Evolutionary conservation across 306 rosid species (phyloP).

Genomic region (Clitoria ternatea): DNA sequence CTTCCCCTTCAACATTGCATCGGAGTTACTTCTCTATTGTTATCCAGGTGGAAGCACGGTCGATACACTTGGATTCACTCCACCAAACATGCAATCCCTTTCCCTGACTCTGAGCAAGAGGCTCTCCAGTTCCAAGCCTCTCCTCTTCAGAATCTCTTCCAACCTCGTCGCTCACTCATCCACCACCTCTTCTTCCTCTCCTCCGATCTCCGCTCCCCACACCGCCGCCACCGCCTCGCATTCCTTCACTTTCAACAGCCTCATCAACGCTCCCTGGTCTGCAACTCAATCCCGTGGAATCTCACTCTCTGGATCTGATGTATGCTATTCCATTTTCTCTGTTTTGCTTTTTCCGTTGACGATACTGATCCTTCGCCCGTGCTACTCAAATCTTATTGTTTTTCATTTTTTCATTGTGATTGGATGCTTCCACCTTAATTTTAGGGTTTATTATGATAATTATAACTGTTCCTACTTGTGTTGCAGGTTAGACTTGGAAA

Average conservation of each 20-base stretch:
- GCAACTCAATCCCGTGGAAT: constrained; percentile 58
- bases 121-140: constrained; percentile 31
- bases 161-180: constrained; percentile 18
- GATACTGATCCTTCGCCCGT: no score
- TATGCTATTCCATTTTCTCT: constrained; percentile 24
- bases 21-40: no score
- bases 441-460: background rate
- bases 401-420: background rate
- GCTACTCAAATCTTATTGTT: background rate
- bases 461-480: background rate
- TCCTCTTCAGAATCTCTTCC: constrained; percentile 31
- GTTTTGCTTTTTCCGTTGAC: background rate
- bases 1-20: no score
- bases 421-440: background rate
- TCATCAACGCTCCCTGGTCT: constrained; percentile 54
- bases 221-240: constrained; percentile 2
- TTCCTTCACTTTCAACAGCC: constrained; percentile 6
- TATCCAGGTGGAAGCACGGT: background rate
- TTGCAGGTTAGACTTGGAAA: constrained; percentile 73
- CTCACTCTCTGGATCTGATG: constrained; percentile 61
- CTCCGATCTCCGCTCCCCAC: constrained; percentile 18
- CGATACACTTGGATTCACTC: background rate
- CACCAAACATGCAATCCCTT: constrained; percentile 27
- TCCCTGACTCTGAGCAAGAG: constrained; percentile 37
- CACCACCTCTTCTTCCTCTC: constrained; percentile 16